Evolutionary conservation across 1,284 basidiomycete genomes (phyloP).

Genomic region (Vanrija sp.): DNA sequence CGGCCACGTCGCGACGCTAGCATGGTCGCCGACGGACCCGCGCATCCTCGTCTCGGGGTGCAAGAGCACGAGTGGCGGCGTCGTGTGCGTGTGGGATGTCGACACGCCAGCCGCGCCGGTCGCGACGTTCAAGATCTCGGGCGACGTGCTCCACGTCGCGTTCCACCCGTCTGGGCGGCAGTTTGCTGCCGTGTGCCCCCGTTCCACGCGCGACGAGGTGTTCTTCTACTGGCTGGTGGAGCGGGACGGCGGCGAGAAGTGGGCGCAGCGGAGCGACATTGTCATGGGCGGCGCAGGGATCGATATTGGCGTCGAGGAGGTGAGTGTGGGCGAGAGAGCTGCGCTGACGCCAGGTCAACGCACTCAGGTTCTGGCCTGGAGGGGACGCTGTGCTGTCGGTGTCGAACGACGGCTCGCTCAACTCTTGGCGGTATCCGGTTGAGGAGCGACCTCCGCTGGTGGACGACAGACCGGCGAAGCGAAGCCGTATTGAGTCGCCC

Average conservation of each 20-base stretch:
- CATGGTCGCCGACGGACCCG: conserved; percentile 39
- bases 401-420: conserved; percentile 40
- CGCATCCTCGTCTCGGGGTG: conserved; percentile 38
- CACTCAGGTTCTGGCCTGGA: conserved; percentile 32
- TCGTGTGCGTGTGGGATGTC: conserved; percentile 39
- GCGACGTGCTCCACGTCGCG: conserved; percentile 37
- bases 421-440: conserved; percentile 39
- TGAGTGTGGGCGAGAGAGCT: conserved; percentile 8
- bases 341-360: conserved; percentile 37
- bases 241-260: conserved; percentile 20
- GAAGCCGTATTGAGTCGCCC: conserved; percentile 2
- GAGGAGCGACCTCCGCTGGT: conserved; percentile 10
- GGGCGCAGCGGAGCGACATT: conserved; percentile 36
- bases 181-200: conserved; percentile 38
- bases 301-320: conserved; percentile 39
- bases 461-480: conserved; percentile 10
- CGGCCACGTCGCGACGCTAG: conserved; percentile 36
- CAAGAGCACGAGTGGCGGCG: conserved; percentile 21
- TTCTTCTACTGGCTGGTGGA: conserved; percentile 29
- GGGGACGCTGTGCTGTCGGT: conserved; percentile 37
- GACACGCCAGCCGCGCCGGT: conserved; percentile 13
- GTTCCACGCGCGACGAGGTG: conserved; percentile 32
- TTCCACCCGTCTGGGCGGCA: conserved; percentile 41
- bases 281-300: conserved; percentile 26
- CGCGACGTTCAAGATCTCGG: conserved; percentile 30